Evolutionary conservation across 768 basidiomycete genomes (phyloP), one percentile per base, ranked within the genome.

Genomic region (Gloeostereum incarnatum): DNA sequence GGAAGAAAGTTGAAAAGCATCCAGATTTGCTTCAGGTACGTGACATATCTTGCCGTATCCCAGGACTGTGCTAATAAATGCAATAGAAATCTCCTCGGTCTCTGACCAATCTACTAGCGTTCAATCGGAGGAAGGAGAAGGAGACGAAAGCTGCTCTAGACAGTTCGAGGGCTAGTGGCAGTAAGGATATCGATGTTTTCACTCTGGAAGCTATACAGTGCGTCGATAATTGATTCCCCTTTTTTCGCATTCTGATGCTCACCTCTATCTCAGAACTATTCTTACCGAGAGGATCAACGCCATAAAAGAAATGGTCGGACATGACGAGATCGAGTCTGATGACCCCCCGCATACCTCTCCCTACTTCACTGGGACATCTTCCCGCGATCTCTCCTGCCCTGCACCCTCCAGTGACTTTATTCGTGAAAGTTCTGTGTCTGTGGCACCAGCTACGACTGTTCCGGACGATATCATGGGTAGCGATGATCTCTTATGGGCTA

Each of bases 401-500:
- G n/a, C n/a, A n/a, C n/a, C n/a, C n/a, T n/a, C n/a, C n/a, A n/a
- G n/a, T n/a, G n/a, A n/a, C n/a, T n/a, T n/a, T n/a, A n/a, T n/a
- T n/a, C n/a, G n/a, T n/a, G n/a, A n/a, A n/a, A n/a, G n/a, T n/a
- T n/a, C n/a, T n/a, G n/a, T n/a, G n/a, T n/a, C n/a, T n/a, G n/a
- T n/a, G 16, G 31, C 14, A 17, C 23, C 31, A 16, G 31, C 16
- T 5, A 31, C 31, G 7, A 13, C 45, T 7, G 29, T 50, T n/a
- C 38, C 39, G 31, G 46, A 54, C 6, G 39, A 48, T 8, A 52
- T 53, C 30, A 49, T 46, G 20, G 60, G 57, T 25, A 65, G 61
- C 37, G 75, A 77, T 31, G 70, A 69, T 14, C 61, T 58, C 7
- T 61, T 68, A 23, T 78, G 73, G 68, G 62, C 59, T 31, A 55